Evolutionary conservation across 2,329 filamentous ascomycete species (phyloP).

Genomic region (Colletotrichum navitas): DNA sequence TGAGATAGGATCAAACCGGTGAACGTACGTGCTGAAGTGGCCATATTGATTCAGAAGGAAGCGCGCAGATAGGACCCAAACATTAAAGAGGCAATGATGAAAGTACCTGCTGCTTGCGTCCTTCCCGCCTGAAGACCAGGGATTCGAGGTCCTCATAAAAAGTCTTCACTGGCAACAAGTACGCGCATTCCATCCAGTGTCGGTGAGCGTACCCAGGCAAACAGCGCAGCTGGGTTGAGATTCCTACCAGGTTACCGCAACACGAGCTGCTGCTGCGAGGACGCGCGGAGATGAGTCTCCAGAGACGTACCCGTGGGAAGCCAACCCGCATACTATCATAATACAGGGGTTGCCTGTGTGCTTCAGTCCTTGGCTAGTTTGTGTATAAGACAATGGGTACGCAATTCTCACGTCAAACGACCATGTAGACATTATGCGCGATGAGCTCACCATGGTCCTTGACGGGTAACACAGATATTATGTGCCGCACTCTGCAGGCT

Average conservation of each 20-base stretch:
- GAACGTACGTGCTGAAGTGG: background rate
- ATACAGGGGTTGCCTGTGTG: background rate
- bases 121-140: background rate
- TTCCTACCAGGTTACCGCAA: background rate
- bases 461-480: background rate
- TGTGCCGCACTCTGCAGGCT: background rate
- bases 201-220: background rate
- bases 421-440: background rate
- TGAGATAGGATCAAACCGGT: conserved; percentile 6
- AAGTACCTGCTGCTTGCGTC: background rate
- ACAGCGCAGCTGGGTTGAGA: background rate
- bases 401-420: background rate
- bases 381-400: background rate
- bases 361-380: background rate
- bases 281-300: background rate
- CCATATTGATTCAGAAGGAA: background rate
- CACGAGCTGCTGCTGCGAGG: background rate
- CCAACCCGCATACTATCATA: background rate
- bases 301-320: background rate
- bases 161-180: background rate
- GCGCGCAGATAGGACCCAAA: background rate
- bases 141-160: background rate
- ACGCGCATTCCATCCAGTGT: background rate
- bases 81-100: background rate
- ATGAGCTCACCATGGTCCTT: background rate